phyloP scores from a whole-genome alignment of 176 grass and related monocot genomes.

The Aegilops speltoides region DNA sequence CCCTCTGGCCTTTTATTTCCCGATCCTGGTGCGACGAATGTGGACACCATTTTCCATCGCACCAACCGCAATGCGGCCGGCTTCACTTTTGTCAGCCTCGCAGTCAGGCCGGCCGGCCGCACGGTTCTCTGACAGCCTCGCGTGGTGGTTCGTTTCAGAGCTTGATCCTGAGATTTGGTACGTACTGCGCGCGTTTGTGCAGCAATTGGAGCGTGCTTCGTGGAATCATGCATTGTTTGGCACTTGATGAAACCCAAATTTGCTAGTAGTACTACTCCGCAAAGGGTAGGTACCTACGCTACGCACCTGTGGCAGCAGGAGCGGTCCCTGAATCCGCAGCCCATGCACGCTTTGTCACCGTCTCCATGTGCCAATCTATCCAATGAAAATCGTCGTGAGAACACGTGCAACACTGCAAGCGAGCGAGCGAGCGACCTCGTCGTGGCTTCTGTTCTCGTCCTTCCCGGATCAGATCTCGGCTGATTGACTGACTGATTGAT shows the following conservation, averaged over 20 bases:
- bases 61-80: neutral
- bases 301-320: neutral
- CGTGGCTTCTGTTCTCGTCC: too few species aligned
- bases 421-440: too few species aligned
- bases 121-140: neutral
- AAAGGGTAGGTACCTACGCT: too few species aligned
- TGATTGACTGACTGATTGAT: neutral
- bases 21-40: neutral
- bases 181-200: too few species aligned
- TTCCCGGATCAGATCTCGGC: neutral
- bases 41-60: neutral
- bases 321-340: neutral
- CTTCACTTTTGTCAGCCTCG: neutral
- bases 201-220: too few species aligned
- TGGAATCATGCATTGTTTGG: too few species aligned
- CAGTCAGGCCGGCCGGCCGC: too few species aligned
- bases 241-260: too few species aligned
- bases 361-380: neutral
- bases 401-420: too few species aligned
- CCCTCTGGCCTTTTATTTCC: neutral
- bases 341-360: neutral
- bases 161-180: neutral
- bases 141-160: neutral
- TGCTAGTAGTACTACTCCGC: too few species aligned
- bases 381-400: too few species aligned